Percentiles rank a stretch among this genome's conserved stretches.
These are phyloP conservation scores for Podila minutissima DNA, from an alignment of 192 early-diverging fungal species.

Conservation along the genomic window DNA sequence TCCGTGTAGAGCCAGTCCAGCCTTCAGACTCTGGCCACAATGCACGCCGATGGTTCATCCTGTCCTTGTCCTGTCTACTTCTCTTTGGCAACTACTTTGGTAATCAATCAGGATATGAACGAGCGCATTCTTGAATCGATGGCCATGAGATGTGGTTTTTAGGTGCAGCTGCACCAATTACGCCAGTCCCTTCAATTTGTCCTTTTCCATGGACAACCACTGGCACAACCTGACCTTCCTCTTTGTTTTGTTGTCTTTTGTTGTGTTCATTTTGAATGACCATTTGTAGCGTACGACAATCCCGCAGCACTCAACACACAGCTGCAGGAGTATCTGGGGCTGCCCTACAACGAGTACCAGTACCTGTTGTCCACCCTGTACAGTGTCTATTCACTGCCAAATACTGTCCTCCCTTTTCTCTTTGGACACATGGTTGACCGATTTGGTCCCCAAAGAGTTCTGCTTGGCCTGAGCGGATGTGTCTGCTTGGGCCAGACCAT, in stretches of 20 bases:
- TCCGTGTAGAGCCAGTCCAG: conserved; percentile 9
- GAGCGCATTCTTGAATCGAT: neutral
- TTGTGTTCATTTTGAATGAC: neutral
- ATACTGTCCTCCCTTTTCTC: conserved; percentile 51
- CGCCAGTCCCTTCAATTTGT: no score
- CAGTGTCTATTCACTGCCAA: conserved; percentile 55
- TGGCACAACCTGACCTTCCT: neutral
- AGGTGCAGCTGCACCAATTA: no score
- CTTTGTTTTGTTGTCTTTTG: neutral
- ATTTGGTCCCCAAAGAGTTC: conserved; percentile 58
- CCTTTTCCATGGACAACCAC: no score
- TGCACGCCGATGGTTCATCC: conserved; percentile 42
- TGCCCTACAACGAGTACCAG: conserved; percentile 52
- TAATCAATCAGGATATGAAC: conserved; percentile 6
- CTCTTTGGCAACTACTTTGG: conserved; percentile 60
- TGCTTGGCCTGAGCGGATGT: conserved; percentile 57
- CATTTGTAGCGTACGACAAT: conserved; percentile 33
- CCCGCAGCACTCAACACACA: conserved; percentile 52
- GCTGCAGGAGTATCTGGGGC: conserved; percentile 49
- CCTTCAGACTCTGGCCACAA: neutral
- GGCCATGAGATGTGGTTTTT: no score
- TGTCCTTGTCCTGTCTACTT: conserved; percentile 49
- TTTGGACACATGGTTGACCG: conserved; percentile 63
- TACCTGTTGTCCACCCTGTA: conserved; percentile 57
- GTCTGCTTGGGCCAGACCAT: conserved; percentile 72